A percentile compares a stretch with the other conserved stretches of the same genome.
phyloP scores from a whole-genome alignment of 208 protist genomes.

The Vickermania ingenoplastis region DNA sequence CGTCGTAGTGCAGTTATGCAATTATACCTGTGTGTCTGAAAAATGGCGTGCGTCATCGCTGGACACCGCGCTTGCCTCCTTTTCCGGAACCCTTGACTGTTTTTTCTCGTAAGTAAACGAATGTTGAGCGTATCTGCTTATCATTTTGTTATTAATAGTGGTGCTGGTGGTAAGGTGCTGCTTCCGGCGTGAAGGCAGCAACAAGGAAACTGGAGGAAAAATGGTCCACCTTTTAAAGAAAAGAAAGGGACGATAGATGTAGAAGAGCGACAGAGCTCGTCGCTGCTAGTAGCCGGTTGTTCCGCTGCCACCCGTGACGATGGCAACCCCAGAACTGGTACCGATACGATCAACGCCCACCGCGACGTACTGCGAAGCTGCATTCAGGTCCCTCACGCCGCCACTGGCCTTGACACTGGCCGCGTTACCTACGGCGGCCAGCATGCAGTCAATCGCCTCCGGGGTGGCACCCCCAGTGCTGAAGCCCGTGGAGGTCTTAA shows the following conservation, averaged over 20 bases:
- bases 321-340: slow-evolving; percentile 80
- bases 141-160: background rate
- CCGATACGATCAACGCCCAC: slow-evolving; percentile 87
- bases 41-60: background rate
- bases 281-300: background rate
- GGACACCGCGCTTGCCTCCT: background rate
- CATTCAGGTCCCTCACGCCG: slow-evolving; percentile 71
- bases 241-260: too few species aligned
- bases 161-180: background rate
- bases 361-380: slow-evolving; percentile 72
- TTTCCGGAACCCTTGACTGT: background rate
- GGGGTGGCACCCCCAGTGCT: slow-evolving; percentile 78
- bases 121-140: background rate
- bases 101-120: background rate
- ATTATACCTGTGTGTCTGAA: background rate
- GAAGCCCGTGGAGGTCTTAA: slow-evolving; percentile 96
- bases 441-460: slow-evolving; percentile 87
- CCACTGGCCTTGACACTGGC: slow-evolving; percentile 86
- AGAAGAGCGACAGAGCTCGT: too few species aligned
- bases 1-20: background rate
- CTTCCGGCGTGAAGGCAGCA: background rate
- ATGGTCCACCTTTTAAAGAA: background rate
- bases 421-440: slow-evolving; percentile 71
- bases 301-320: slow-evolving; percentile 20
- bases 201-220: background rate